Percentiles rank a stretch among this genome's conserved stretches.
Evolutionary conservation across 2,329 filamentous ascomycete species (phyloP).

Genomic region (Fusarium heterosporum): DNA sequence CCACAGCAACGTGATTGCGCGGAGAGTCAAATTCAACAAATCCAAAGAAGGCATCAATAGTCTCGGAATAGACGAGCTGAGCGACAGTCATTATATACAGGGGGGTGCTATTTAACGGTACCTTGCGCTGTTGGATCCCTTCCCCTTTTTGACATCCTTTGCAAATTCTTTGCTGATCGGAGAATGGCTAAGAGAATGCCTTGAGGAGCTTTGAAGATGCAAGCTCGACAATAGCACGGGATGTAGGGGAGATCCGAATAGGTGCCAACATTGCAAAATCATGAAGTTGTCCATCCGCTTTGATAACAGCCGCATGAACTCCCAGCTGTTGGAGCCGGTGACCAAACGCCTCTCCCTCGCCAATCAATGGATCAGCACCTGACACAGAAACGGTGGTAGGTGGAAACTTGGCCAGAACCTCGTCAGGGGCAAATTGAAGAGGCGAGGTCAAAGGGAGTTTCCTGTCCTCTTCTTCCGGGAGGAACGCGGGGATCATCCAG

Average conservation of each 20-base stretch:
- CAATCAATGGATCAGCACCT: constrained; percentile 18
- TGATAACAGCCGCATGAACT: constrained; percentile 8
- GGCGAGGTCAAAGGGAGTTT: constrained; percentile 27
- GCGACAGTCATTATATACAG: too few relatives aligned
- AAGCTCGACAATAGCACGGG: constrained; percentile 24
- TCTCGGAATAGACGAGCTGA: too few relatives aligned
- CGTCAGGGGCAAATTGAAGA: not conserved
- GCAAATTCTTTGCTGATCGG: too few relatives aligned
- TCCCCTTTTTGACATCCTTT: too few relatives aligned
- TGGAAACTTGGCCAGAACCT: constrained; percentile 24
- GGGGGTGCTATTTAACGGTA: too few relatives aligned
- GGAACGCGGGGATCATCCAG: constrained; percentile 30
- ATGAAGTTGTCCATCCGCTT: constrained; percentile 27
- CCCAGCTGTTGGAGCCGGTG: constrained; percentile 21
- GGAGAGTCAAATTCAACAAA: too few relatives aligned
- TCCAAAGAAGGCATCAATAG: too few relatives aligned
- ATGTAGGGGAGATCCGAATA: constrained; percentile 7
- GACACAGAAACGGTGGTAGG: constrained; percentile 21
- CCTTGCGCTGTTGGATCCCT: too few relatives aligned
- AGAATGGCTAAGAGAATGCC: not conserved
- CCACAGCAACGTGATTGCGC: too few relatives aligned
- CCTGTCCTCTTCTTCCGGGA: constrained; percentile 6
- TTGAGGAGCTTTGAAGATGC: constrained; percentile 10
- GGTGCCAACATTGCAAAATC: constrained; percentile 26
- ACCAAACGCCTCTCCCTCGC: constrained; percentile 18